Evolutionary conservation across 768 basidiomycete species (phyloP).

Genomic region (Suillus placidus): DNA sequence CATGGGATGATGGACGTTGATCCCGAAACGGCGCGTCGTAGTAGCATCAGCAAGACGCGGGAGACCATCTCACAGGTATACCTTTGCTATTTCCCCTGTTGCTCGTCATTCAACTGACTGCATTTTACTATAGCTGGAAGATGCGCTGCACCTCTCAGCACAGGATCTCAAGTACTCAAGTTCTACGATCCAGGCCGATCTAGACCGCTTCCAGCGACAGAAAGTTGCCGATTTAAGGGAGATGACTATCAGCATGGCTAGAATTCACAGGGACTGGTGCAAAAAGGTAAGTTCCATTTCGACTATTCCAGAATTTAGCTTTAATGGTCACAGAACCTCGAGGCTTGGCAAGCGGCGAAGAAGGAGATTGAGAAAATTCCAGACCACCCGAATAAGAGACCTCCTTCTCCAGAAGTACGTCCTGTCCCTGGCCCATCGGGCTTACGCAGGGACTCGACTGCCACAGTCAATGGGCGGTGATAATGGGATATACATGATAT

Average conservation of each 20-base stretch:
- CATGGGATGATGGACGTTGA: slow-evolving; percentile 99
- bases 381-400: slow-evolving; percentile 79
- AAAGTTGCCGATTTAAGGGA: slow-evolving; percentile 96
- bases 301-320: slow-evolving; percentile 18
- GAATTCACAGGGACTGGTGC: slow-evolving; percentile 94
- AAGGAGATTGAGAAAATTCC: slow-evolving; percentile 89
- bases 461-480: slow-evolving; percentile 69
- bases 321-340: slow-evolving; percentile 71
- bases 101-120: slow-evolving; percentile 21
- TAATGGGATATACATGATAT: slow-evolving; percentile 4
- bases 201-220: slow-evolving; percentile 98
- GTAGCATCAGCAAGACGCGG: slow-evolving; percentile 90
- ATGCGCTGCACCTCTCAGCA: slow-evolving; percentile 87
- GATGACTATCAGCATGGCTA: slow-evolving; percentile 90
- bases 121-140: slow-evolving; percentile 71
- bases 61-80: slow-evolving; percentile 93
- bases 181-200: slow-evolving; percentile 94
- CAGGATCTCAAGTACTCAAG: slow-evolving; percentile 97
- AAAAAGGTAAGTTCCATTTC: slow-evolving; percentile 65
- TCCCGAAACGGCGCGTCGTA: slow-evolving; percentile 93
- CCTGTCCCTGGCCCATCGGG: slow-evolving; percentile 39
- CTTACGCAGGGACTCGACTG: slow-evolving; percentile 65
- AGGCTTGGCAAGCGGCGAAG: slow-evolving; percentile 97
- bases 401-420: slow-evolving; percentile 41
- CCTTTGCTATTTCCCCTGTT: slow-evolving; percentile 14